A percentile compares a stretch with the other conserved stretches of the same genome.
Evolutionary conservation across 108 stramenopile genomes (phyloP).

Genomic region (Mediolabrus comicus): DNA sequence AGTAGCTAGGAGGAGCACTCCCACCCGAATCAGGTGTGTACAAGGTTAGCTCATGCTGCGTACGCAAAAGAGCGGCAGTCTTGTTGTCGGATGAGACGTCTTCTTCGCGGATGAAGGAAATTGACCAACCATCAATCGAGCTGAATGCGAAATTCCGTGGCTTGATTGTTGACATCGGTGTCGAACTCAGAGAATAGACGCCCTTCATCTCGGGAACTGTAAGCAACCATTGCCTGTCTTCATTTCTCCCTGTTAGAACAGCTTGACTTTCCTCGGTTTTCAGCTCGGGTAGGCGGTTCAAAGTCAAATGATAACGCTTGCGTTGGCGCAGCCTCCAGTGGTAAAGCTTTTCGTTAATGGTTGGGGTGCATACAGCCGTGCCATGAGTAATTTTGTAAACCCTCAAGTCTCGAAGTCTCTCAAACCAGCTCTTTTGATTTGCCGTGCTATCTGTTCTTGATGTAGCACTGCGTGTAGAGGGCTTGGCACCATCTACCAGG

Average conservation of each 20-base stretch:
- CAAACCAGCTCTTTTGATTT: conserved; percentile 30
- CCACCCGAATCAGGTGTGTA: conserved; percentile 14
- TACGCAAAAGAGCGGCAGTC: conserved; percentile 9
- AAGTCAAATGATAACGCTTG: conserved; percentile 42
- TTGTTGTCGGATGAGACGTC: conserved; percentile 15
- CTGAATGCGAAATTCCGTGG: background rate
- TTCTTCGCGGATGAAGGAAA: conserved; percentile 4
- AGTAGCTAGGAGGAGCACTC: background rate
- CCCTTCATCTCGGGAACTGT: conserved; percentile 43
- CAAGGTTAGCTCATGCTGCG: conserved; percentile 11
- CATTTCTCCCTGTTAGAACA: background rate
- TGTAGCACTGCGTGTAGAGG: background rate
- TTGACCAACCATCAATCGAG: background rate
- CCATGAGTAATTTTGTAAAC: conserved; percentile 30
- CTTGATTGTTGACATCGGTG: background rate
- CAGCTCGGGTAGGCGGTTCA: conserved; percentile 25
- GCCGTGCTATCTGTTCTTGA: background rate
- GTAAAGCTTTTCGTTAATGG: conserved; percentile 30
- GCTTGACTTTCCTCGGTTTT: background rate
- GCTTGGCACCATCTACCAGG: background rate
- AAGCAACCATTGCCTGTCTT: conserved; percentile 22
- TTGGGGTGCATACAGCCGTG: conserved; percentile 24
- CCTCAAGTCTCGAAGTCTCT: conserved; percentile 29
- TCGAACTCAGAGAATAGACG: conserved; percentile 15
- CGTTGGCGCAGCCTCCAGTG: conserved; percentile 38